A percentile compares a stretch with the other conserved stretches of the same genome.
Evolutionary conservation across 805 yeast genomes (phyloP).

Genomic region (Sugiyamaella qingdaonensis): DNA sequence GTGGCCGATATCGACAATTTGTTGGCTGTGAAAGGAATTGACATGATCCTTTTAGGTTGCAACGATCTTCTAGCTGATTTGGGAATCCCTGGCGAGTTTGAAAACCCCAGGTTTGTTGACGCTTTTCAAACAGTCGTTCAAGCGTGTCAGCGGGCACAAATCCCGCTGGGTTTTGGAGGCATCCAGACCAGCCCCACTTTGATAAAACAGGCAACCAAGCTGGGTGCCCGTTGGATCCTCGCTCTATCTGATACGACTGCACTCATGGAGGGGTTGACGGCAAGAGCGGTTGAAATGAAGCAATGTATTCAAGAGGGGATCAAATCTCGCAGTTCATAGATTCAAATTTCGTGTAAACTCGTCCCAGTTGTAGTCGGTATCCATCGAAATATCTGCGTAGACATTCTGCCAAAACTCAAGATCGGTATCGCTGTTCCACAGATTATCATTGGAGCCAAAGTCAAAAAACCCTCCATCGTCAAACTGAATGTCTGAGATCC

Average conservation of each 20-base stretch:
- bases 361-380: neutral
- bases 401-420: neutral
- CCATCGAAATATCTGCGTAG: neutral
- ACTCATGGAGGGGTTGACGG: neutral
- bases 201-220: neutral
- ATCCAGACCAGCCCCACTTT: neutral
- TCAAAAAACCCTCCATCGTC: neutral
- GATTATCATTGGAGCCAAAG: neutral
- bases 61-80: neutral
- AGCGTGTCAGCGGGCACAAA: neutral
- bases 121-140: neutral
- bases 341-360: neutral
- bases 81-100: neutral
- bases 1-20: neutral
- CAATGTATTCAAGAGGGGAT: neutral
- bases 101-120: neutral
- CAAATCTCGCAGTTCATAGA: neutral
- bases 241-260: neutral
- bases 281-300: neutral
- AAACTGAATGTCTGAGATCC: neutral
- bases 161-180: neutral
- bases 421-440: neutral
- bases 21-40: neutral
- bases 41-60: neutral
- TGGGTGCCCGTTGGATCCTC: neutral